Evolutionary conservation across 2,329 filamentous ascomycete genomes (phyloP).

Genomic region (Botryotinia narcissicola): DNA sequence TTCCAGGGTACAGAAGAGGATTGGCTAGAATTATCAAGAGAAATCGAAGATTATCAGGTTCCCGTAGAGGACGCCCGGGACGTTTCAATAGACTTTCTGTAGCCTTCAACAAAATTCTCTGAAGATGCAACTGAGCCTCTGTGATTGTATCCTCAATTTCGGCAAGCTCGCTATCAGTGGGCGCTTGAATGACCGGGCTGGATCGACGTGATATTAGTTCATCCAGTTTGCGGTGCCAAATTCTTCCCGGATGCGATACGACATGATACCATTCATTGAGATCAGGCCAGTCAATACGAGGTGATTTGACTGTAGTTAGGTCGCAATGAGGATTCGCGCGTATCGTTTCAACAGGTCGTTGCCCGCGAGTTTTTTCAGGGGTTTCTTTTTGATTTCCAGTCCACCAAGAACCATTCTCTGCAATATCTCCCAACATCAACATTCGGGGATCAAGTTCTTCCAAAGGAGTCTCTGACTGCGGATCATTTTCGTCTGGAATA

Average conservation of each 20-base stretch:
- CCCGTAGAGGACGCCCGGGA: conserved; percentile 66
- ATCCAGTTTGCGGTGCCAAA: conserved; percentile 62
- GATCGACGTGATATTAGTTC: conserved; percentile 44
- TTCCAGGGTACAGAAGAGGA: conserved; percentile 63
- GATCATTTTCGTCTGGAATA: conserved; percentile 36
- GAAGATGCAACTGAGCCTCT: conserved; percentile 66
- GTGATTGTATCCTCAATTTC: conserved; percentile 51
- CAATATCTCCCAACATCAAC: conserved; percentile 69
- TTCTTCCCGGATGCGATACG: conserved; percentile 64
- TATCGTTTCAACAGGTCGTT: conserved; percentile 28
- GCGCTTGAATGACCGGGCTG: conserved; percentile 23
- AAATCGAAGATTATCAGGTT: conserved; percentile 71
- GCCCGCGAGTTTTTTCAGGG: conserved; percentile 38
- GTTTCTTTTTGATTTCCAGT: conserved; percentile 54
- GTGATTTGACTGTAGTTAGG: conserved; percentile 57
- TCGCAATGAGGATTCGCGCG: conserved; percentile 28
- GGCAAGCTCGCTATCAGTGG: conserved; percentile 34
- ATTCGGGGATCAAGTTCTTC: conserved; percentile 72
- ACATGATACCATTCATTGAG: conserved; percentile 72
- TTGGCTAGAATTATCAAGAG: conserved; percentile 77
- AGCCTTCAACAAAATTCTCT: conserved; percentile 70
- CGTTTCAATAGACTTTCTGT: conserved; percentile 78
- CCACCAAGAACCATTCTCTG: conserved; percentile 83
- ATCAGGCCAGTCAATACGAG: conserved; percentile 72
- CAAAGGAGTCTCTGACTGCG: conserved; percentile 38